Conservation (phyloP, 768 basidiomycete species). For the Macrolepiota albuminosa region DNA sequence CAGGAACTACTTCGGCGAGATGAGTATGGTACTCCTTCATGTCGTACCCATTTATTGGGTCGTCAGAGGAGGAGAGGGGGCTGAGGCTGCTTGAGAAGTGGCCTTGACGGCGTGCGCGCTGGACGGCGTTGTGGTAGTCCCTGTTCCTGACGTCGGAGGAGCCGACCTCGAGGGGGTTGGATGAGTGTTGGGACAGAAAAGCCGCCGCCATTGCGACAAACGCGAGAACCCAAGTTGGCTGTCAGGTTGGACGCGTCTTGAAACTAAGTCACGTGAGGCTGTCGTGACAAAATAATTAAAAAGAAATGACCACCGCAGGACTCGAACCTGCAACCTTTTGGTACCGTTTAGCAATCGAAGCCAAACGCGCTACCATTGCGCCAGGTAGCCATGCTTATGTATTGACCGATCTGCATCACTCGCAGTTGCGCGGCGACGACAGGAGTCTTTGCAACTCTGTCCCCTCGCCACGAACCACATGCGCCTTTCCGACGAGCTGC, state of each 20-base stretch:
- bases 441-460: constrained; percentile 1
- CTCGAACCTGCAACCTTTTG: constrained; percentile 96
- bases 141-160: constrained; percentile 55
- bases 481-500: constrained; percentile 37
- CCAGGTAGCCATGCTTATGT: constrained; percentile 58
- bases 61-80: constrained; percentile 47
- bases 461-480: constrained; percentile 29
- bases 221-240: background rate
- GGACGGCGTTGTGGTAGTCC: constrained; percentile 34
- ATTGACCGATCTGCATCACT: background rate
- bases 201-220: constrained; percentile 28
- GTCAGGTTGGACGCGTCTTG: constrained; percentile 10
- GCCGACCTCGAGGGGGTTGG: constrained; percentile 66
- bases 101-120: constrained; percentile 17
- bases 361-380: constrained; percentile 96
- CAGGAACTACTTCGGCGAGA: constrained; percentile 39
- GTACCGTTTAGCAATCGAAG: constrained; percentile 76
- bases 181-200: constrained; percentile 64
- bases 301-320: constrained; percentile 50
- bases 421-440: background rate
- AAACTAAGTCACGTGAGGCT: constrained; percentile 12
- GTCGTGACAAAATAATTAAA: background rate
- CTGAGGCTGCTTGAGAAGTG: constrained; percentile 16
- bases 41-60: constrained; percentile 38
- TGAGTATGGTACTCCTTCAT: constrained; percentile 48